These are phyloP conservation scores for Verticillium dahliae DNA, from an alignment of 2,329 filamentous ascomycete genomes.

Conservation along the genomic window DNA sequence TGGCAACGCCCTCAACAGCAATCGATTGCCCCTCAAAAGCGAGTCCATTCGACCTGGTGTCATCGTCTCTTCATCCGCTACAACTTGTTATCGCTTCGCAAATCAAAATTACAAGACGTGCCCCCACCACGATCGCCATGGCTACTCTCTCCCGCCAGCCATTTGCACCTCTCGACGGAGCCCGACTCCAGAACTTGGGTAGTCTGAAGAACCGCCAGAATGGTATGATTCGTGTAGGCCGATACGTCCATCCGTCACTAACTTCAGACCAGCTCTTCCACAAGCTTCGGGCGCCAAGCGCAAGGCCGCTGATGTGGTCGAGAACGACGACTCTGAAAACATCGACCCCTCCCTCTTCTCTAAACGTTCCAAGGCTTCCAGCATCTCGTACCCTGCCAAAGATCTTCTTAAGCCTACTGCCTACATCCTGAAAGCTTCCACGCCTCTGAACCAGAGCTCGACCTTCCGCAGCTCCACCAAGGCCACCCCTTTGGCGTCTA, in stretches of 20 bases:
- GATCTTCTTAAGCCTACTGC: conserved; percentile 41
- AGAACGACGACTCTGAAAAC: conserved; percentile 53
- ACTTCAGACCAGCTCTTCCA: conserved; percentile 28
- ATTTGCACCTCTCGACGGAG: conserved; percentile 65
- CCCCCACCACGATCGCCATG: conserved; percentile 28
- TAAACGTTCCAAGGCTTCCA: conserved; percentile 52
- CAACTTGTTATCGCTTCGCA: neutral
- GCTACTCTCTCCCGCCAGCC: conserved; percentile 59
- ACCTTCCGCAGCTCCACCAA: conserved; percentile 17
- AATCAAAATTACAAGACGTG: neutral
- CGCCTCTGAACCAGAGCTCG: neutral
- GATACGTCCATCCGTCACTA: neutral
- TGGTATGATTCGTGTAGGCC: conserved; percentile 38
- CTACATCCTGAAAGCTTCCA: conserved; percentile 34
- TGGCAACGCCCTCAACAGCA: neutral
- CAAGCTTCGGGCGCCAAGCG: conserved; percentile 41
- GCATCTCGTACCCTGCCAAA: conserved; percentile 30
- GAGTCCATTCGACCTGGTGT: neutral
- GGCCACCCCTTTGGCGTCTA: conserved; percentile 17
- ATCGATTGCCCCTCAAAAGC: neutral
- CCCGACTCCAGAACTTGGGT: conserved; percentile 64
- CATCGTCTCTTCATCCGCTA: neutral
- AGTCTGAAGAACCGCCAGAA: conserved; percentile 75
- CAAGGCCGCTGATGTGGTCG: conserved; percentile 46
- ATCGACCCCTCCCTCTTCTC: conserved; percentile 50